Evolutionary conservation across 768 basidiomycete species (phyloP), one percentile per base, ranked within the genome.

Genomic region (Termitomyces bulborhizus): DNA sequence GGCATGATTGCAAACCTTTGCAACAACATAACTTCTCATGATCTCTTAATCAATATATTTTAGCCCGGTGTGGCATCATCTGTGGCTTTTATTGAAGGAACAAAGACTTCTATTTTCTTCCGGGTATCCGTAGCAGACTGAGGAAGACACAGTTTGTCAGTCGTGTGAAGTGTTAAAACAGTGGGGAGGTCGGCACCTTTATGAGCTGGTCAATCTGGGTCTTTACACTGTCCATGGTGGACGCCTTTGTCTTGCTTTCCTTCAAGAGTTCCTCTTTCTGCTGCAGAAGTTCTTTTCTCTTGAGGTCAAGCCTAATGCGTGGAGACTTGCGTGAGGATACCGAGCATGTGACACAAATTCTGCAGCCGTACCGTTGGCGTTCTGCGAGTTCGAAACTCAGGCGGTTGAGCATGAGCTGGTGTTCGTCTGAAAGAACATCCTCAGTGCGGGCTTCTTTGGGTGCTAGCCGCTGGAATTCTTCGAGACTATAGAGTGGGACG

Each of bases 301-400:
- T 80, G 57, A 79, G 78, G 62, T 92, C 88, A 31, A 92, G 78
- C 57, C 91, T 93, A 66, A n/a, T 24, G 26, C 26, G 46, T 43
- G 15, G 45, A 6, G 13, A 21, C n/a, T 21, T 29, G 41, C 57
- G 39, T 21, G 8, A 27, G 6, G 34, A 16, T 24, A 15, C 21
- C 12, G 41, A 43, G 9, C 37, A 57, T 59, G 61, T 57, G 63
- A 60, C 55, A 44, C 29, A 36, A 13, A 24, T 44, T 44, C 47
- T 46, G 45, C 21, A 40, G 60, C 73, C 34, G 53, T 65, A 92
- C 93, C 93, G 80, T 73, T 93, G 88, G 51, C 93, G 86, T 73
- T 94, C 93, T 32, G 81, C 81, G 34, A 93, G 83, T 69, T 95
- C 93, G 61, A 94, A 93, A 66, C 83, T 86, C 43, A 95, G 76